Percentiles rank a stretch among this genome's conserved stretches.
Evolutionary conservation across 2,329 filamentous ascomycete genomes (phyloP).

Genomic region (Orbilia oligospora): DNA sequence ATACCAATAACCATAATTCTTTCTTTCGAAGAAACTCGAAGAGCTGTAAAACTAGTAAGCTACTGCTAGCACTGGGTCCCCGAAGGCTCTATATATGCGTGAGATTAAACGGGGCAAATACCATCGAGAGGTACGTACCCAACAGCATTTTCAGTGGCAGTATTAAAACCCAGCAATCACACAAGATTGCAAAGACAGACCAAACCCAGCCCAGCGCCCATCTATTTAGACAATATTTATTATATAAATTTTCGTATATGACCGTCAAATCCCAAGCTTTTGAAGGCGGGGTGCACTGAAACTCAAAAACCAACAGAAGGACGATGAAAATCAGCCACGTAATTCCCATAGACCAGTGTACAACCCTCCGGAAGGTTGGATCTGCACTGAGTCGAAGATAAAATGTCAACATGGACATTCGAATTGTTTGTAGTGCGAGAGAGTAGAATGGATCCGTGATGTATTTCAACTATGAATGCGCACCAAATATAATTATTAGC

Average conservation of each 20-base stretch:
- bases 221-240: conserved; percentile 36
- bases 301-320: conserved; percentile 24
- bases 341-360: conserved; percentile 4
- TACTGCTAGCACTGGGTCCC: neutral
- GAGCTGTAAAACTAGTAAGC: neutral
- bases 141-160: conserved; percentile 49
- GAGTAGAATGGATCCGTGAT: conserved; percentile 39
- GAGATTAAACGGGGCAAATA: neutral
- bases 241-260: conserved; percentile 19
- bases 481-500: neutral
- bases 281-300: conserved; percentile 27
- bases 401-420: conserved; percentile 47
- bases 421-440: conserved; percentile 24
- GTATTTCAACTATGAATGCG: conserved; percentile 17
- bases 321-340: conserved; percentile 25
- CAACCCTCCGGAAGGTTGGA: conserved; percentile 33
- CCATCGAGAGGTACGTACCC: conserved; percentile 27
- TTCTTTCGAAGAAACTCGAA: conserved; percentile 30
- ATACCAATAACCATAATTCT: conserved; percentile 25
- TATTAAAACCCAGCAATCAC: conserved; percentile 43
- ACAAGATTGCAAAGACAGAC: conserved; percentile 30
- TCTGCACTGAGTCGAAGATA: conserved; percentile 45
- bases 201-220: conserved; percentile 42
- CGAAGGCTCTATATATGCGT: no score
- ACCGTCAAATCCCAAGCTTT: conserved; percentile 39